phyloP scores from a whole-genome alignment of 139 green algal species.

The Volvox reticuliferus region DNA sequence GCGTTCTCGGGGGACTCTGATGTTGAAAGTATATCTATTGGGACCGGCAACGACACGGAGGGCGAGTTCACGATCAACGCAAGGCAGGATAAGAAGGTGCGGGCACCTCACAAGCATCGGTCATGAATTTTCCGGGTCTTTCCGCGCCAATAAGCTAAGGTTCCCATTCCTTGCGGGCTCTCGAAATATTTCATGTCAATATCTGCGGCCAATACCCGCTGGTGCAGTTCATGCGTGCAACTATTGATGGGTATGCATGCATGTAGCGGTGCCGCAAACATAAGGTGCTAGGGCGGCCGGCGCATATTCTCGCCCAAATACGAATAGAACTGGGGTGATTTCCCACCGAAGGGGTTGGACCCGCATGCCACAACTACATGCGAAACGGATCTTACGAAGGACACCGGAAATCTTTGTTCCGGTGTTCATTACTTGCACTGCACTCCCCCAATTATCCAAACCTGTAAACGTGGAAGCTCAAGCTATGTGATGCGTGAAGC shows the following conservation, averaged over 20 bases:
- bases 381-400: no score
- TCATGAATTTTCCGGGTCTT: neutral
- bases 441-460: neutral
- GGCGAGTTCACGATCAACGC: constrained; percentile 79
- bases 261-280: neutral
- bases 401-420: no score
- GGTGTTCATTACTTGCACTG: no score
- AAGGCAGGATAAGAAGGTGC: constrained; percentile 77
- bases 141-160: neutral
- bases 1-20: constrained; percentile 67
- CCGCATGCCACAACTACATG: no score
- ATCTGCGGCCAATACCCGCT: neutral
- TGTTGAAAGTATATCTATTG: constrained; percentile 59
- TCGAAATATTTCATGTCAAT: neutral
- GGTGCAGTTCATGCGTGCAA: neutral
- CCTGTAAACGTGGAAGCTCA: neutral
- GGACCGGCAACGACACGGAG: constrained; percentile 60
- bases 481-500: neutral
- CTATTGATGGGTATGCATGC: neutral
- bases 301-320: no score
- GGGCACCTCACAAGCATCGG: neutral
- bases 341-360: no score
- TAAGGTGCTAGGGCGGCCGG: neutral
- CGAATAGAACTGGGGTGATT: no score
- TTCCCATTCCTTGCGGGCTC: neutral